Evolutionary conservation across 129 eudicot genomes (phyloP).

Genomic region (Tanacetum coccineum): DNA sequence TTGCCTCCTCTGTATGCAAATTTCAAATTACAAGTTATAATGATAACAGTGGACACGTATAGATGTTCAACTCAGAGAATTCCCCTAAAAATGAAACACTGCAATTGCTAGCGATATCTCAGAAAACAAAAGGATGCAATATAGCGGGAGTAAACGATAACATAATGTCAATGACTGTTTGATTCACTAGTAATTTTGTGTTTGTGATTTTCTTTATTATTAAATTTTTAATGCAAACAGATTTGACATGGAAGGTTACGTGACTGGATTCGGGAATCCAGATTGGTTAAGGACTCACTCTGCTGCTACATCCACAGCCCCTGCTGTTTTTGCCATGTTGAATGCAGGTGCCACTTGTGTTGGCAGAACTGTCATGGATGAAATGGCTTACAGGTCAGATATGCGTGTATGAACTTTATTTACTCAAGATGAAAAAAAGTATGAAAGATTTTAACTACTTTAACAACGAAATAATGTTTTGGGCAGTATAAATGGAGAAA

Average conservation of each 20-base stretch:
- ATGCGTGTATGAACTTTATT: background rate
- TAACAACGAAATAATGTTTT: background rate
- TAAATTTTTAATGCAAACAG: conserved; percentile 35
- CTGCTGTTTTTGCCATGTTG: conserved; percentile 54
- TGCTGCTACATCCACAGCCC: conserved; percentile 73
- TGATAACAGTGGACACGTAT: background rate
- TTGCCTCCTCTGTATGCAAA: background rate
- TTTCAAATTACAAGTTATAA: background rate
- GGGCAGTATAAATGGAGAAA: conserved; percentile 80
- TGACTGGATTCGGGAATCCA: conserved; percentile 90
- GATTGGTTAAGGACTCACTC: conserved; percentile 83
- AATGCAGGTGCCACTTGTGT: conserved; percentile 78
- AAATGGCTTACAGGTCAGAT: conserved; percentile 96
- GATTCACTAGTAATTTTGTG: background rate
- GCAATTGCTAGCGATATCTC: background rate
- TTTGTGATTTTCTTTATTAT: background rate
- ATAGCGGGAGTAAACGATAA: too few species aligned
- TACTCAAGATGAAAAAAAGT: background rate
- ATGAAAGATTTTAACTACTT: background rate
- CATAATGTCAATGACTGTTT: background rate
- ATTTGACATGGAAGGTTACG: conserved; percentile 83
- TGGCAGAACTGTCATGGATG: conserved; percentile 92
- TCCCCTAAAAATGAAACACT: background rate
- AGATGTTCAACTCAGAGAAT: background rate
- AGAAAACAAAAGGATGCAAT: background rate